Evolutionary conservation across 1,139 yeast species (phyloP), one percentile per base, ranked within the genome.

Genomic region (Geotrichum bryndzae): DNA sequence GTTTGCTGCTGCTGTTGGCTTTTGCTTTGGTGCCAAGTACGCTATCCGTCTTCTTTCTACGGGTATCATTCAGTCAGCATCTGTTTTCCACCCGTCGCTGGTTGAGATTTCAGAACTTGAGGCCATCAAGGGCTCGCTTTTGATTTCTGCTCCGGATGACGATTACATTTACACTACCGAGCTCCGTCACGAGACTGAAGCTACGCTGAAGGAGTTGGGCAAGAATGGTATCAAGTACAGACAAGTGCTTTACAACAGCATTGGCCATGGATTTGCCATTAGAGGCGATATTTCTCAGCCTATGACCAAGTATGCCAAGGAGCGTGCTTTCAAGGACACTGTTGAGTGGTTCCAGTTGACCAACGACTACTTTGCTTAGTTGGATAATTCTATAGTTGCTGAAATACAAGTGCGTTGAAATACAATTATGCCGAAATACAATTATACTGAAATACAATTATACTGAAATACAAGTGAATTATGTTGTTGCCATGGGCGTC

Each of bases 11-110:
- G 84, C 84, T 23, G 76, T 87, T 61, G 97, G 97, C 23, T 86
- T 89, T 79, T 91, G 97, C 77, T 90, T 80, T 68, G 97, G 97
- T 69, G 96, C 91, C 58, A 87, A 85, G 73, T 85, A 77, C 66
- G 84, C 81, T 35, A 70, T 87, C 57, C 84, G 81, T 63, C 80
- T 86, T 62, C 75, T 87, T 58, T 75, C 82, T 1, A 77, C 71
- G 31, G 86, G 86, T 27, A 67, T 74, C 31, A 73, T 83, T 35
- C 68, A 84, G 64, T 87, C 80, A 41, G 90, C 82, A 67, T 95
- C 92, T 10, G 73, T 82, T 63, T 94, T 92, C 15, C 97, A 91
- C 73, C 97, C 97, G 13, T 86, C 95, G 1, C 80, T 85, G 64
- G 86, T 88, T 45, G 63, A 80, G 10, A 79, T 81, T 38, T 90